Evolutionary conservation across 2,329 filamentous ascomycete genomes (phyloP).

Genomic region (Pseudogymnoascus sp.): DNA sequence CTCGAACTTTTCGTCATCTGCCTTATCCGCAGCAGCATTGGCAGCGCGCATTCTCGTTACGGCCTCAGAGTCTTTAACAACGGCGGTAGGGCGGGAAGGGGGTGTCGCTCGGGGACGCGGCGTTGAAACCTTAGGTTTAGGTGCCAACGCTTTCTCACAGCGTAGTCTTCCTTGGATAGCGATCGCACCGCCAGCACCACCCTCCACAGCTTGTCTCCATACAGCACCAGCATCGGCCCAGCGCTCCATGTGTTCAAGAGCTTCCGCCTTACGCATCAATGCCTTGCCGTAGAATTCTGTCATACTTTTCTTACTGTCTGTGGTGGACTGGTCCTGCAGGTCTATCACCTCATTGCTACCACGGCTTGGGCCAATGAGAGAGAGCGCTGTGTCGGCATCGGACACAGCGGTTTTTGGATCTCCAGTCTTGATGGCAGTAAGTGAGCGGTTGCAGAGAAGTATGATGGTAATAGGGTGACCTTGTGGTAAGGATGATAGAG

Average conservation of each 20-base stretch:
- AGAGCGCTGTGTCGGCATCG: slow-evolving; percentile 75
- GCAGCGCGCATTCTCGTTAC: slow-evolving; percentile 76
- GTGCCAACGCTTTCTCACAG: slow-evolving; percentile 78
- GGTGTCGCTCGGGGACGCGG: slow-evolving; percentile 39
- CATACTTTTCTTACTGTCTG: slow-evolving; percentile 70
- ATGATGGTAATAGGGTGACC: slow-evolving; percentile 79
- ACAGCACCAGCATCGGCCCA: slow-evolving; percentile 76
- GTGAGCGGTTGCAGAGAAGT: slow-evolving; percentile 82
- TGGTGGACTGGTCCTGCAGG: slow-evolving; percentile 50
- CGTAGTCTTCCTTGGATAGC: slow-evolving; percentile 80
- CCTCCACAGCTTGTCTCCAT: slow-evolving; percentile 79
- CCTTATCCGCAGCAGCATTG: slow-evolving; percentile 75
- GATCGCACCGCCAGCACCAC: slow-evolving; percentile 75
- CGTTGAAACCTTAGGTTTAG: slow-evolving; percentile 49
- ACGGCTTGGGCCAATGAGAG: slow-evolving; percentile 68
- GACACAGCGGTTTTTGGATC: slow-evolving; percentile 80
- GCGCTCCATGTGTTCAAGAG: slow-evolving; percentile 88
- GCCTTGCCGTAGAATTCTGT: slow-evolving; percentile 90
- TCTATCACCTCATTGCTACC: slow-evolving; percentile 77
- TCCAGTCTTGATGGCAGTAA: slow-evolving; percentile 86
- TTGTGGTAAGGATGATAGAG: slow-evolving; percentile 65
- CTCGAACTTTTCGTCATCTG: slow-evolving; percentile 89
- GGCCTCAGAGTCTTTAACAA: slow-evolving; percentile 56
- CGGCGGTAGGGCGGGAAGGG: slow-evolving; percentile 34
- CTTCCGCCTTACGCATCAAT: slow-evolving; percentile 88